Evolutionary conservation across 2,329 filamentous ascomycete genomes (phyloP), one percentile per base, ranked within the genome.

Genomic region (Thielaviopsis ethacetica): DNA sequence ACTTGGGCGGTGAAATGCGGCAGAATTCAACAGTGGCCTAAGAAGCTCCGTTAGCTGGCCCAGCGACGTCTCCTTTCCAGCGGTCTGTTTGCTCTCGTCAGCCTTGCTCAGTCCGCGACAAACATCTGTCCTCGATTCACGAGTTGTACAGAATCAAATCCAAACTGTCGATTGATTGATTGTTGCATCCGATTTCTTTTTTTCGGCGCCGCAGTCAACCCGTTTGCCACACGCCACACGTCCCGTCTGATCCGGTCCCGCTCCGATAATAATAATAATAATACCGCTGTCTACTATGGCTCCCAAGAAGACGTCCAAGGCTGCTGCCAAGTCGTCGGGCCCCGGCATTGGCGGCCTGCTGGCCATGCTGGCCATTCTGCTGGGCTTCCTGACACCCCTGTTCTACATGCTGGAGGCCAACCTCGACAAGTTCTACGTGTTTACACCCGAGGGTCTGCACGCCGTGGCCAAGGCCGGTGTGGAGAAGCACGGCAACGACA

Each of bases 401-500:
- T 72, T 77, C 65, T 79, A 78, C 70, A 65, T 77, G 61, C 68
- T 82, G 49, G 81, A 85, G 69, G 73, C 76, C 65, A 79, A 80
- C 69, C 72, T 81, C 60, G 74, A 81, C 62, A 71, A 69, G 60
- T 83, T 91, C 75, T 93, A 90, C 77, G 81, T 93, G 70, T 91
- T 94, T 71, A 73, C 83, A 58, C 79, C 79, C 1, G 74, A 76
- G 17, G 77, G 88, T 62, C 77, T 94, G 62, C 81, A 88, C 67
- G 77, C 84, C 62, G 72, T 93, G 38, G 78, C 85, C 12, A 72
- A 80, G 70, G 78, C 80, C 62, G 85, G 81, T 34, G 79, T 94
- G 63, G 74, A 72, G 10, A 71, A 77, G 47, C 82, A 91, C 69
- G 87, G 86, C 65, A 86, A 91, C 69, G 79, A 91, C 73, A 94